Evolutionary conservation across 176 grass and related monocot genomes (phyloP), one percentile per base, ranked within the genome.

Genomic region (Puccinellia tenuiflora): DNA sequence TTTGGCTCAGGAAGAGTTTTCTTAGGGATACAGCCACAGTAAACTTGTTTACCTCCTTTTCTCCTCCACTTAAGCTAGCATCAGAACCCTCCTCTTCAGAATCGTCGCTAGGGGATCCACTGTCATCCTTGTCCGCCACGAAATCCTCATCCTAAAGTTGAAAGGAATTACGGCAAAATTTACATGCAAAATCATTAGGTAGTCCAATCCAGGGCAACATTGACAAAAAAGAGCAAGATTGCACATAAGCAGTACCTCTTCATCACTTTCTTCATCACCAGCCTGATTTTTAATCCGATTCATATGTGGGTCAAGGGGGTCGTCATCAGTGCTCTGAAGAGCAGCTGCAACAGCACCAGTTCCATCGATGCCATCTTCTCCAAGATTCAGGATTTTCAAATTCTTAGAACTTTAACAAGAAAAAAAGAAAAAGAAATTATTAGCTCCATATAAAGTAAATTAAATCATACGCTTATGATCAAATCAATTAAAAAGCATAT

Each of bases 311-410:
- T 95, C 90, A 51, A 94, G 87, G 66, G 82, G 62, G 83, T 79
- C 81, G 65, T 92, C 90, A 42, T 92, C 90, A 79, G 89, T 61
- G 75, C 64, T 85, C 26, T 90, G 85, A 76, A 95, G 87, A 92
- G 79, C 92, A 76, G 92, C 73, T 56, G 87, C 25, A 48, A 95
- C 85, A 1, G 78, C 90, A 79, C 75, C 59, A 26, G 25, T 54
- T 63, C 85, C 73, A 67, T 67, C 66, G 83, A 92, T 71, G 29
- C 54, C 82, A 70, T 90, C 87, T 79, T 90, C 87, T 79, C 90
- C 90, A 83, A 95, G 87, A 84, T 95, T 95, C 60, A 92, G 57
- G 63, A 95, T 95, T 80, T 95, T 95, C 87, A 95, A 76, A 53
- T 86, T 82, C 82, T 95, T 95, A 42, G 68, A 82, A 88, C 92